Percentiles rank a stretch among this genome's conserved stretches.
phyloP scores from a whole-genome alignment of 441 rosid genomes.

The Eutrema salsugineum region DNA sequence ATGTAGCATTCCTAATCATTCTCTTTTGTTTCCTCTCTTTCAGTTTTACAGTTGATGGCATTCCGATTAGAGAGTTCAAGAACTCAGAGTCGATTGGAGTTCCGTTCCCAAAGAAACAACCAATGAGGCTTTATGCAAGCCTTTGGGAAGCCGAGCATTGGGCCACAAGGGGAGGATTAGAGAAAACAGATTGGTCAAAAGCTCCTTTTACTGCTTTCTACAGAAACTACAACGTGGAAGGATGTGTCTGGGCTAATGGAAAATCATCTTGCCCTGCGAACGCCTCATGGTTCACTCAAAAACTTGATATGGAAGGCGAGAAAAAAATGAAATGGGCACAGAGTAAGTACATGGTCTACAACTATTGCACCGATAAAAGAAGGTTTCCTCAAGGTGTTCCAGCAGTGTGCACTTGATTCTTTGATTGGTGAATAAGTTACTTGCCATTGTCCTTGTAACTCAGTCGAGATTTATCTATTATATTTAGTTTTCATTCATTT shows the following conservation, averaged over 20 bases:
- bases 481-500: slow-evolving; percentile 3
- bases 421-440: background rate
- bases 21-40: background rate
- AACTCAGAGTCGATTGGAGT: slow-evolving; percentile 35
- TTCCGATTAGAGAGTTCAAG: slow-evolving; percentile 48
- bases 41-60: slow-evolving; percentile 49
- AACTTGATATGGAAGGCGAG: slow-evolving; percentile 2
- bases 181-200: slow-evolving; percentile 52
- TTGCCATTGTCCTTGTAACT: background rate
- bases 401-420: slow-evolving; percentile 17
- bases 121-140: slow-evolving; percentile 51
- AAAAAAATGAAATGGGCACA: slow-evolving; percentile 29
- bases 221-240: slow-evolving; percentile 35
- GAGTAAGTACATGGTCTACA: slow-evolving; percentile 30
- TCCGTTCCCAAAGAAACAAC: slow-evolving; percentile 39
- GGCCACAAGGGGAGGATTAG: slow-evolving; percentile 54
- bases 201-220: slow-evolving; percentile 53
- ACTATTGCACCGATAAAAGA: slow-evolving; percentile 31
- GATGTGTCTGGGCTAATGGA: slow-evolving; percentile 34
- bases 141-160: slow-evolving; percentile 60
- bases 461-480: background rate
- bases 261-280: slow-evolving; percentile 1
- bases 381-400: slow-evolving; percentile 38
- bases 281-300: slow-evolving; percentile 21
- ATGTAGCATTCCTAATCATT: background rate